Evolutionary conservation across 345 rosid species (phyloP), one percentile per base, ranked within the genome.

Genomic region (Hibiscus mutabilis): DNA sequence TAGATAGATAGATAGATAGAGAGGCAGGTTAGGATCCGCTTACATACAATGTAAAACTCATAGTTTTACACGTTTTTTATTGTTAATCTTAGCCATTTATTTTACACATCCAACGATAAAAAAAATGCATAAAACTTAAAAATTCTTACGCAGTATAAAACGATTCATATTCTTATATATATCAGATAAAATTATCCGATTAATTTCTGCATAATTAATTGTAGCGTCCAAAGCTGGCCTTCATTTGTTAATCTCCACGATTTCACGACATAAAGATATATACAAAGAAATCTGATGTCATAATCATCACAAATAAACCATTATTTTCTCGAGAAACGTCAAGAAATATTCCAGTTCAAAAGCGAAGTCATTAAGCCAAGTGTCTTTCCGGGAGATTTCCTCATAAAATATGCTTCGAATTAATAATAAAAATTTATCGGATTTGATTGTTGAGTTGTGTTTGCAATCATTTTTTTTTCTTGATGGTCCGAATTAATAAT

Each of bases 361-460:
- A 42, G 46, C 42, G 7, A 37, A 6, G 42, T 12, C 18, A 18
- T 56, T 4, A 13, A 59, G 51, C 6, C 21, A 53, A 3, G 31
- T 53, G 60, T 53, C 29, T 19, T 16, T 12, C 37, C 53, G 0
- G 6, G 19, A n/a, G 44, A 5, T 67, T 27, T 53, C 11, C 19
- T 18, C 12, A 4, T 18, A 52, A 52, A 16, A 6, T 66, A 21
- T 66, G 13, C 35, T 46, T 25, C 52, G 0, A 44, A 21, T 66
- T 44, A 44, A 46, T 65, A 14, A 44, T 2, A 66, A 46, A 37
- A 0, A 4, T 2, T 58, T 55, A 5, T 29, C n/a, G 27, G 59
- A 67, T 67, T 67, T 67, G 27, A 67, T 67, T 49, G 44, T 27
- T 49, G 70, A 66, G 58, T 67, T 27, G 25, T 16, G 40, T 12